These are phyloP conservation scores for Coniochaeta sp. DNA, from an alignment of 2,329 filamentous ascomycete genomes.

Conservation along the genomic window DNA sequence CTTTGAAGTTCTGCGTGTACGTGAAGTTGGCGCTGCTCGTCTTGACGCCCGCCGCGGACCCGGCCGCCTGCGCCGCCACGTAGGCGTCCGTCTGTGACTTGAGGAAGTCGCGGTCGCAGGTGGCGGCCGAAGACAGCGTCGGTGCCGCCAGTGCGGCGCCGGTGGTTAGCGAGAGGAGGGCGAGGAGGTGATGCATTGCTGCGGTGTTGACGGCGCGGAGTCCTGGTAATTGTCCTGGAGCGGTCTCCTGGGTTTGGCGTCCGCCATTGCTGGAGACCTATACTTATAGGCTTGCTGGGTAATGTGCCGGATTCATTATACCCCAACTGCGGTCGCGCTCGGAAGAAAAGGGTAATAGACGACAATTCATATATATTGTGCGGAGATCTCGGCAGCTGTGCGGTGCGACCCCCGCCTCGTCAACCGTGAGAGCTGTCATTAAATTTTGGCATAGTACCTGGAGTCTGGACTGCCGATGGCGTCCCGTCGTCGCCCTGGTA, in stretches of 20 bases:
- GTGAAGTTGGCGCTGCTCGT: slow-evolving; percentile 7
- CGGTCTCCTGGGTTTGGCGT: background rate
- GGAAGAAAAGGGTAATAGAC: background rate
- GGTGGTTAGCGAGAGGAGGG: background rate
- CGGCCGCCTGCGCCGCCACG: slow-evolving; percentile 14
- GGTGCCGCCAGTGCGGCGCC: slow-evolving; percentile 4
- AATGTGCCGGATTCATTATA: background rate
- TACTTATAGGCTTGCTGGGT: background rate
- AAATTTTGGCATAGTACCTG: background rate
- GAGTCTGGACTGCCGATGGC: background rate
- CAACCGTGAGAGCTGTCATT: background rate
- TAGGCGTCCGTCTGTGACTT: slow-evolving; percentile 12
- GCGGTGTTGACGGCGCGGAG: background rate
- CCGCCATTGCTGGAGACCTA: background rate
- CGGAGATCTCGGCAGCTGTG: background rate
- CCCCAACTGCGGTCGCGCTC: background rate
- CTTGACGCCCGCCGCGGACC: slow-evolving; percentile 9
- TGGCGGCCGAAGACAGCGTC: background rate
- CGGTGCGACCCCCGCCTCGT: background rate
- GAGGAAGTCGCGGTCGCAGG: slow-evolving; percentile 12
- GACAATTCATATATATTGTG: background rate
- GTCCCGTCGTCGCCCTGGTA: background rate
- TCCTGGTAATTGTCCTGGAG: background rate
- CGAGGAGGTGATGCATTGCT: slow-evolving; percentile 4
- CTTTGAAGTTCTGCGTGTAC: slow-evolving; percentile 26